Base-by-base conservation (phyloP, 768 basidiomycete species). In the Leccinellum rugosiceps region DNA sequence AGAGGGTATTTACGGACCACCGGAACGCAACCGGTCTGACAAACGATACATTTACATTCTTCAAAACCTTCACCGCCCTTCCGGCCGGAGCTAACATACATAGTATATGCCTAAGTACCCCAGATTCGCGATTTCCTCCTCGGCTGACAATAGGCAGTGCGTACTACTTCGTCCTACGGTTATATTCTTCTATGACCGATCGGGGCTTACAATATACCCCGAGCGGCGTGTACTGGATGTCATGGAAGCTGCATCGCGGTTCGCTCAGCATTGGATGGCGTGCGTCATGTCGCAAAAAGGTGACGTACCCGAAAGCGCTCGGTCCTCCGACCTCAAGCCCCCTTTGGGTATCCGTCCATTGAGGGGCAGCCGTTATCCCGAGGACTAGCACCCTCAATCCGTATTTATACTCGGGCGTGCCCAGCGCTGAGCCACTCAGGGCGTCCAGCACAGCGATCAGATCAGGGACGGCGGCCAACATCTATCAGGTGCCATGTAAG, bases 371-470 rank as follows among this genome's bases (percentile, higher is more conserved):
- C 28, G 75, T 73, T 11, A 77, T 69, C 13, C 71, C 76, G 58
- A 77, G 64, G 65, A 85, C 83, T 28, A 82, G 75, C 26, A 84
- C 84, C n/a, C 81, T 76, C 34, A 83, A 68, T 6, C 85, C 85
- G 55, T 86, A 86, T 52, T 73, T 73, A 65, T 85, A 84, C 50
- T 87, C 80, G 23, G 78, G 86, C 1, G 85, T 85, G 14, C 86
- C 85, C 8, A 88, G 72, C 30, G 84, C 81, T 4, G 78, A 74
- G 0, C 86, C 86, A 56, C 74, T 83, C 60, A 84, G 83, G 21
- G 83, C 79, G 60, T 88, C 86, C 11, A 87, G 69, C 11, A 87
- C 80, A 0, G 80, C 75, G 53, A 88, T 85, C 25, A 88, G 75
- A 66, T 88, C 86, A 4, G 86, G 87, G 11, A 88, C 86, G 32